phyloP scores from a whole-genome alignment of 768 basidiomycete genomes.

The Pisolithus sp. region DNA sequence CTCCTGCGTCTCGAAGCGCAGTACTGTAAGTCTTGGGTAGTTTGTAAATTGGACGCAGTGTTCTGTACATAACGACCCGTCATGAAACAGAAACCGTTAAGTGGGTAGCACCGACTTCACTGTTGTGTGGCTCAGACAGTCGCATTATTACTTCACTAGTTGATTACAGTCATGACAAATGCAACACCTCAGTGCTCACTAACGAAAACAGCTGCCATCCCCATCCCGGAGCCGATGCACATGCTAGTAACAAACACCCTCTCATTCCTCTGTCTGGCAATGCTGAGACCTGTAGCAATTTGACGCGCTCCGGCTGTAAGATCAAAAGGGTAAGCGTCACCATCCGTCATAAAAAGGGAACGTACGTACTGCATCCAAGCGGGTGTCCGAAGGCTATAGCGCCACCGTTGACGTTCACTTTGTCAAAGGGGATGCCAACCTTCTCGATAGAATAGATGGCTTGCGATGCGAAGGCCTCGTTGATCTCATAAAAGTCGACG shows the following conservation, averaged over 20 bases:
- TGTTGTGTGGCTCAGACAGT: neutral
- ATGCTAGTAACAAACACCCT: conserved; percentile 85
- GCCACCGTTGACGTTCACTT: conserved; percentile 84
- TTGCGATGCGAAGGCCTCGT: conserved; percentile 85
- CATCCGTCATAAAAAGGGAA: neutral
- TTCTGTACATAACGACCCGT: conserved; percentile 47
- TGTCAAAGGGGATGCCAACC: conserved; percentile 64
- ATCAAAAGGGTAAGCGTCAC: conserved; percentile 1
- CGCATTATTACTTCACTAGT: neutral
- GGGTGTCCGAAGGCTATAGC: conserved; percentile 90
- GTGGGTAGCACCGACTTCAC: neutral
- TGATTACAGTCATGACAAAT: no score
- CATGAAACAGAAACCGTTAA: conserved; percentile 40
- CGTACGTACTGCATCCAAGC: conserved; percentile 70
- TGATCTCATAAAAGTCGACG: conserved; percentile 89
- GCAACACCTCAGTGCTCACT: conserved; percentile 61
- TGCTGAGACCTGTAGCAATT: conserved; percentile 77
- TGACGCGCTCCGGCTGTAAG: conserved; percentile 73
- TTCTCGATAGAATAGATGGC: conserved; percentile 69
- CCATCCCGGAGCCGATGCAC: conserved; percentile 90
- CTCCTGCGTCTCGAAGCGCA: no score
- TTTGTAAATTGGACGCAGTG: no score
- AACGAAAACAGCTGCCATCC: conserved; percentile 84
- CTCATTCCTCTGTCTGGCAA: conserved; percentile 68
- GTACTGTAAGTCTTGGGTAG: no score